Conservation (phyloP, 108 stramenopile genomes). For the Nitzschia sp. region DNA sequence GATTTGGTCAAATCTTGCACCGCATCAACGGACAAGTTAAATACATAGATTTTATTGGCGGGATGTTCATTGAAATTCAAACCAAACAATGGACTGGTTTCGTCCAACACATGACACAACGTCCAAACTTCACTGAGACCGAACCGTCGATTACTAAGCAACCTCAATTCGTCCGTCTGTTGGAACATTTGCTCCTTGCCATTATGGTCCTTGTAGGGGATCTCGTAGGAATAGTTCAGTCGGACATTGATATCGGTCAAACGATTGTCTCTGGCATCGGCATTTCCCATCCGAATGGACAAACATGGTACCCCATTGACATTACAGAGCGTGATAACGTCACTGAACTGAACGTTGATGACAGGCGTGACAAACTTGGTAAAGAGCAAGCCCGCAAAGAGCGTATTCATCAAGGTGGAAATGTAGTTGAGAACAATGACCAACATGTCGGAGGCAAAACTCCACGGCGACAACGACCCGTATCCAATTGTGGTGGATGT, state of each 20-base stretch:
- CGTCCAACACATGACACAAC: constrained; percentile 27
- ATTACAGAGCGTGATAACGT: constrained; percentile 28
- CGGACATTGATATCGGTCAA: constrained; percentile 34
- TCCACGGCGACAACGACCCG: constrained; percentile 7
- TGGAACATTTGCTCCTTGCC: constrained; percentile 20
- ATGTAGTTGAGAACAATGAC: constrained; percentile 4
- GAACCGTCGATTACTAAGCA: constrained; percentile 19
- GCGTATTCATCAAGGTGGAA: constrained; percentile 15
- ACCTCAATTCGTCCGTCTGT: constrained; percentile 21
- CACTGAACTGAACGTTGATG: constrained; percentile 25
- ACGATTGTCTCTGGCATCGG: constrained; percentile 28
- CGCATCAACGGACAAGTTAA: constrained; percentile 28
- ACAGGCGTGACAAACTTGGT: constrained; percentile 30
- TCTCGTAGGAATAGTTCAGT: constrained; percentile 24
- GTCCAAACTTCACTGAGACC: constrained; percentile 22
- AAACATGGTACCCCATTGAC: constrained; percentile 32
- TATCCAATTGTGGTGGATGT: constrained; percentile 33
- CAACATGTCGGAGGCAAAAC: constrained; percentile 9
- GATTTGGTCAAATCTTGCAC: constrained; percentile 32
- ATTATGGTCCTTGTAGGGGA: constrained; percentile 25
- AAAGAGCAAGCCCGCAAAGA: constrained; percentile 27
- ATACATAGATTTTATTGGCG: constrained; percentile 23
- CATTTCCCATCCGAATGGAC: constrained; percentile 25
- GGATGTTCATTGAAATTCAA: constrained; percentile 30
- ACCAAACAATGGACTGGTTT: constrained; percentile 33